These are phyloP conservation scores for Limnomonas spitsbergensis DNA, from an alignment of 139 green algal species.

Conservation along the genomic window DNA sequence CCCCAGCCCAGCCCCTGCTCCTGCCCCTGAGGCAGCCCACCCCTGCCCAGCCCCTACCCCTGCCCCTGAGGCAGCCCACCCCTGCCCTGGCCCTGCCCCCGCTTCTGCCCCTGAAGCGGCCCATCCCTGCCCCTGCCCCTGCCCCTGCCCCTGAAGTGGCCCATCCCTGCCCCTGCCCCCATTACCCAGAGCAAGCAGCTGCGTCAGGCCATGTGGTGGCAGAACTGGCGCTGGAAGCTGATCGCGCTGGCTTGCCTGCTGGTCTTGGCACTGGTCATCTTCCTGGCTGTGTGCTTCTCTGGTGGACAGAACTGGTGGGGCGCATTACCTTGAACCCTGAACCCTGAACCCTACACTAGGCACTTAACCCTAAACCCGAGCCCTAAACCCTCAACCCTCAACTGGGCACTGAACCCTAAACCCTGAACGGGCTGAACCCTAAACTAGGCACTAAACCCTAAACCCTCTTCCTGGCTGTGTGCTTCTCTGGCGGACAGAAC, in stretches of 20 bases:
- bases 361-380: no score
- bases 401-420: no score
- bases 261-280: slow-evolving; percentile 74
- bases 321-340: no score
- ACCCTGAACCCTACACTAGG: no score
- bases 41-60: no score
- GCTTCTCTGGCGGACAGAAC: slow-evolving; percentile 55
- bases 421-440: no score
- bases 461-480: slow-evolving; percentile 79
- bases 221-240: slow-evolving; percentile 67
- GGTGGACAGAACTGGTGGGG: slow-evolving; percentile 19
- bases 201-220: slow-evolving; percentile 77
- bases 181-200: slow-evolving; percentile 40
- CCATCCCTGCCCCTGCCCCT: background rate
- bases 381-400: no score
- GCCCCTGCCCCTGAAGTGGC: no score
- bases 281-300: slow-evolving; percentile 77
- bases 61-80: background rate
- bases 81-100: background rate
- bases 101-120: background rate
- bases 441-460: no score
- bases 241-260: slow-evolving; percentile 71
- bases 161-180: background rate
- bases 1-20: no score
- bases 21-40: no score